Conservation (phyloP, 805 yeast species). For the Candida insectorum region DNA sequence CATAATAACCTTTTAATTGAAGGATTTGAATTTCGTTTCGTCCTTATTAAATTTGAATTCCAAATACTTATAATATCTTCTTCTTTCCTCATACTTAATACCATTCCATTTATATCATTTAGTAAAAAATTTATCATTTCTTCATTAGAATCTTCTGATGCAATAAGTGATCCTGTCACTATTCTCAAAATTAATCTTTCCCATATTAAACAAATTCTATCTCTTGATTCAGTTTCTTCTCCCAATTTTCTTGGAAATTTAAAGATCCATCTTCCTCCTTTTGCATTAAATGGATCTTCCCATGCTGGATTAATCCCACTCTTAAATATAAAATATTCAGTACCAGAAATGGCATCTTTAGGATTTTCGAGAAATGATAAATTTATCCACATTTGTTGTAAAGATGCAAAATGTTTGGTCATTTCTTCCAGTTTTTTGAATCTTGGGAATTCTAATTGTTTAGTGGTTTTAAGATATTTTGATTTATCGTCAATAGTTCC, state of each 20-base stretch:
- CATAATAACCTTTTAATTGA: constrained; percentile 36
- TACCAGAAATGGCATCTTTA: constrained; percentile 39
- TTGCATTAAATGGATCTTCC: constrained; percentile 61
- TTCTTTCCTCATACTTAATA: constrained; percentile 55
- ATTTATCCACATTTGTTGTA: constrained; percentile 54
- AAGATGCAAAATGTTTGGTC: constrained; percentile 35
- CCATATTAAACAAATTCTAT: constrained; percentile 45
- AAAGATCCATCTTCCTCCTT: constrained; percentile 64
- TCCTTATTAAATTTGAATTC: constrained; percentile 46
- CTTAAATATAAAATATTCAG: constrained; percentile 57
- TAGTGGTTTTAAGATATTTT: constrained; percentile 44
- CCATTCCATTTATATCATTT: constrained; percentile 57
- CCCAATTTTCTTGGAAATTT: constrained; percentile 38
- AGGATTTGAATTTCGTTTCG: too few relatives aligned
- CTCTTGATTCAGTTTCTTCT: constrained; percentile 14
- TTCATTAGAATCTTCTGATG: constrained; percentile 26
- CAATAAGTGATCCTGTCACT: constrained; percentile 48
- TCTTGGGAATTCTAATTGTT: constrained; percentile 37
- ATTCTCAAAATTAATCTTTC: constrained; percentile 52
- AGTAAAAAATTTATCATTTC: constrained; percentile 36
- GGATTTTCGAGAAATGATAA: constrained; percentile 37
- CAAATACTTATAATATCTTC: constrained; percentile 60
- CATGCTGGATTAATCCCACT: constrained; percentile 61
- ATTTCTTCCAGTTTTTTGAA: constrained; percentile 8
- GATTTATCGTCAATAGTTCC: constrained; percentile 2